Evolutionary conservation across 768 basidiomycete genomes (phyloP), one percentile per base, ranked within the genome.

Genomic region (Harrya chromipes): DNA sequence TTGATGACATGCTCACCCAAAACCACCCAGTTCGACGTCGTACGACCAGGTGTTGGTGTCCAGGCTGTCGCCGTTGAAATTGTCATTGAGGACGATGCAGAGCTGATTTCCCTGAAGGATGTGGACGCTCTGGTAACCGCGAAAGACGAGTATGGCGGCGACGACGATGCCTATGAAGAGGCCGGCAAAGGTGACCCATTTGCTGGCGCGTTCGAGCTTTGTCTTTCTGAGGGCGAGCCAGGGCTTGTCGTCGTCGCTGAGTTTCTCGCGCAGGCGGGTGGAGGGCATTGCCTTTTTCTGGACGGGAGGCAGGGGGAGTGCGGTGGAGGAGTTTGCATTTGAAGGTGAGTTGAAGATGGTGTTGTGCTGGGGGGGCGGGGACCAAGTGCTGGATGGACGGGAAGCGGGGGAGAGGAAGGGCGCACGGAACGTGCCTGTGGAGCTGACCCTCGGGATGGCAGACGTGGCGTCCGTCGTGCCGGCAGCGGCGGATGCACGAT

Each of bases 351-450:
- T 65, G 58, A 52, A 52, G n/a, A 66, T 43, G 0, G 57, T 56
- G 55, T 53, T 56, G 46, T 39, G 23, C 6, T 75, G 74, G 0
- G 75, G 61, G 1, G 83, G 81, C 9, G 85, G 84, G 0, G 78
- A 72, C 85, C 85, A 87, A 0, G 84, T 56, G 13, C 78, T 73
- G 4, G 76, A 68, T 0, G 84, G 84, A n/a, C 85, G 76, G 1
- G 82, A 84, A 1, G 84, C 76, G 0, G 86, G 87, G 4, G 83
- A 78, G 46, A 87, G 78, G 70, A 87, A 87, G 1, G 86, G 83
- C 0, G 79, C 71, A 21, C 86, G 80, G 72, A 89, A 87, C 13
- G 50, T 59, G 74, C 76, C 1, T 33, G 72, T 67, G 19, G 72
- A 75, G 46, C 64, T 61, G 24, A 60, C 66, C 26, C 80, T 64